Percentiles rank a stretch among this genome's conserved stretches.
These are phyloP conservation scores for Margaritispora aquatica DNA, from an alignment of 495 filamentous ascomycete species.

Conservation along the genomic window DNA sequence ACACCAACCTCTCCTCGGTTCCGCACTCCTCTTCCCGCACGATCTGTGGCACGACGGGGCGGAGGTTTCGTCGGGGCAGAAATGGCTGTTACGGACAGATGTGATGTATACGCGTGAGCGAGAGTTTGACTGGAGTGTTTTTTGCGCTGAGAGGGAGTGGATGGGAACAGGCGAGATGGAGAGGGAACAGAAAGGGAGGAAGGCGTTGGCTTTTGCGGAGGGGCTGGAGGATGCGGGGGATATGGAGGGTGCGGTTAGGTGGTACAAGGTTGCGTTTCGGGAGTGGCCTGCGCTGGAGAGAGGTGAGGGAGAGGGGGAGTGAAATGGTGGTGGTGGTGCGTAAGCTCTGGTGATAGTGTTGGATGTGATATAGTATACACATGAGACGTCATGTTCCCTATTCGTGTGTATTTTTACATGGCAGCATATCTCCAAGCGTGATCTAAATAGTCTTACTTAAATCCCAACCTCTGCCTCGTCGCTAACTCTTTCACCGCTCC, in stretches of 20 bases:
- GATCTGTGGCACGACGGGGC: constrained; percentile 11
- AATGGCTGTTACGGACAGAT: constrained; percentile 1
- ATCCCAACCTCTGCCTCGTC: background rate
- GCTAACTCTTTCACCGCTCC: background rate
- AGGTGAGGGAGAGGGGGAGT: background rate
- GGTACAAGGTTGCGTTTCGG: constrained; percentile 2
- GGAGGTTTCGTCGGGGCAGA: background rate
- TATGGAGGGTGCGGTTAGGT: background rate
- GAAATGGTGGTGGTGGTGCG: background rate
- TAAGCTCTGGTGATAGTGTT: too few relatives aligned
- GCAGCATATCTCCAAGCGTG: too few relatives aligned
- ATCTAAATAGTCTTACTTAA: background rate
- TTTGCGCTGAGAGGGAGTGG: background rate
- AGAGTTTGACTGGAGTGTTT: background rate
- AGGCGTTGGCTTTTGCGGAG: constrained; percentile 1
- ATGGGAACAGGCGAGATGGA: background rate
- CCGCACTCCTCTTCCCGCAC: constrained; percentile 7
- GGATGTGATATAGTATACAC: too few relatives aligned
- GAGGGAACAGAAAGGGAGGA: background rate
- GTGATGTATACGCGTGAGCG: background rate
- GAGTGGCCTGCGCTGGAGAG: constrained; percentile 1
- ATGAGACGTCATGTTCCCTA: too few relatives aligned
- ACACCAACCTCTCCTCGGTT: constrained; percentile 3
- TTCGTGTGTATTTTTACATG: too few relatives aligned
- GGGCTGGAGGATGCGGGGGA: background rate